Evolutionary conservation across 2,329 filamentous ascomycete species (phyloP).

Genomic region (Eurotiales sp.): DNA sequence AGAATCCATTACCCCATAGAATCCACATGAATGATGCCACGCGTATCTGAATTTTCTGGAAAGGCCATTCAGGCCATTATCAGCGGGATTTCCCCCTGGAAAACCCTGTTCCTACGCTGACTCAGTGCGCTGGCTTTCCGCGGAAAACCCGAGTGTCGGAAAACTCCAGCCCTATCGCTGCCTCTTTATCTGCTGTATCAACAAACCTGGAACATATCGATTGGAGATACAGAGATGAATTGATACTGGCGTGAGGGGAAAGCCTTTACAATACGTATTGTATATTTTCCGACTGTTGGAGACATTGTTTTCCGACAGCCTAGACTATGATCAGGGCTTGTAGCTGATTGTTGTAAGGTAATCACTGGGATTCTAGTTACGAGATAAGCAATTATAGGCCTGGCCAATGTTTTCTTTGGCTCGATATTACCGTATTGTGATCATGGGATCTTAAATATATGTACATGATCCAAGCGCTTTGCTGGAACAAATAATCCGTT

Average conservation of each 20-base stretch:
- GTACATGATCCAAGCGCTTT: too few relatives aligned
- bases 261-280: too few relatives aligned
- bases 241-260: too few relatives aligned
- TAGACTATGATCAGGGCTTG: not conserved
- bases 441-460: too few relatives aligned
- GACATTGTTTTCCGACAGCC: not conserved
- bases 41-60: not conserved
- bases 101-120: not conserved
- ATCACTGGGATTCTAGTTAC: too few relatives aligned
- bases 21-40: constrained; percentile 11
- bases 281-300: not conserved
- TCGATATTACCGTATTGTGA: too few relatives aligned
- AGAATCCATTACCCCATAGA: constrained; percentile 16
- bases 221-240: too few relatives aligned
- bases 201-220: not conserved
- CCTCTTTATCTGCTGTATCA: not conserved
- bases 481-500: too few relatives aligned
- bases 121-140: not conserved
- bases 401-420: too few relatives aligned
- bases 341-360: too few relatives aligned
- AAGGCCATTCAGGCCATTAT: not conserved
- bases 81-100: not conserved
- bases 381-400: too few relatives aligned
- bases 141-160: not conserved
- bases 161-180: not conserved